Percentiles rank a stretch among this genome's conserved stretches.
phyloP scores from a whole-genome alignment of 495 filamentous ascomycete genomes.

The Podospora fimiseda region DNA sequence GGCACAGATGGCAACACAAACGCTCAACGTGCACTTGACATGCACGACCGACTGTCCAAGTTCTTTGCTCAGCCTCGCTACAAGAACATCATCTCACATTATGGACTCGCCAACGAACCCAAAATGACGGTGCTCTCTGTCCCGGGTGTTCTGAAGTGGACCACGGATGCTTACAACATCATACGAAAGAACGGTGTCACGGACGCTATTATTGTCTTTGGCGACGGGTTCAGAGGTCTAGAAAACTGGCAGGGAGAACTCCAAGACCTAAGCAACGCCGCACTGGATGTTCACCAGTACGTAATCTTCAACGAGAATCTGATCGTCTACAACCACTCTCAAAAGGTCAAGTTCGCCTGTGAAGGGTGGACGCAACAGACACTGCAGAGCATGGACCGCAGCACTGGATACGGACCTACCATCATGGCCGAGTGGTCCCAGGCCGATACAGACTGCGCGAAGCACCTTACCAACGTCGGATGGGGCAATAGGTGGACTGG shows the following conservation, averaged over 20 bases:
- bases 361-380: constrained; percentile 78
- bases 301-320: constrained; percentile 78
- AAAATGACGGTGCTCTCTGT: constrained; percentile 60
- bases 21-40: constrained; percentile 67
- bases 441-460: constrained; percentile 92
- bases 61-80: constrained; percentile 86
- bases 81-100: constrained; percentile 75
- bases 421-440: constrained; percentile 97
- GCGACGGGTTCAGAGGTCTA: constrained; percentile 79
- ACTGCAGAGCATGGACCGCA: constrained; percentile 56
- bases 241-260: constrained; percentile 70
- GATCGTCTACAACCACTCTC: constrained; percentile 64
- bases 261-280: constrained; percentile 47
- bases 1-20: constrained; percentile 64
- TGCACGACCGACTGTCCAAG: constrained; percentile 70
- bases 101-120: constrained; percentile 86
- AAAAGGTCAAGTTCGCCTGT: constrained; percentile 80
- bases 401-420: constrained; percentile 89
- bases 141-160: constrained; percentile 63
- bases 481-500: constrained; percentile 89
- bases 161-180: constrained; percentile 52
- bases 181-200: constrained; percentile 64
- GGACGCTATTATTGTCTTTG: constrained; percentile 60
- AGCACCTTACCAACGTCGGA: constrained; percentile 84
- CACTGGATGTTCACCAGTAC: constrained; percentile 93